Evolutionary conservation across 495 filamentous ascomycete species (phyloP).

Genomic region (Talaromyces proteolyticus): DNA sequence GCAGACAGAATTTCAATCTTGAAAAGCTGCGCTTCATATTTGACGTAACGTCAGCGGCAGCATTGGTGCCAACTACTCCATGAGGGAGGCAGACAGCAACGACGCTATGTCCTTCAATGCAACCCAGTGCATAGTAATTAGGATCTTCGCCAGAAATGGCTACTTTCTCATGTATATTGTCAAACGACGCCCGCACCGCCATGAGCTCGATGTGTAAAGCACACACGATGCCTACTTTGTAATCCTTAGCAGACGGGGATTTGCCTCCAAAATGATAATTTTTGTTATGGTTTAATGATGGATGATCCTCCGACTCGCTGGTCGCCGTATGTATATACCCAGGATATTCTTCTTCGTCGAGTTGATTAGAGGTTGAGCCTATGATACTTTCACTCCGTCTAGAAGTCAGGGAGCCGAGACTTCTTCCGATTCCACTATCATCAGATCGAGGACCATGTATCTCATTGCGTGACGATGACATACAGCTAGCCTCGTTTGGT

Average conservation of each 20-base stretch:
- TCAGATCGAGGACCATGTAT: background rate
- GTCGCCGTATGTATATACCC: background rate
- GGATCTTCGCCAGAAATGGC: constrained; percentile 10
- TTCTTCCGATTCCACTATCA: background rate
- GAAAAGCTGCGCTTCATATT: constrained; percentile 29
- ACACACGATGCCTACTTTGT: constrained; percentile 5
- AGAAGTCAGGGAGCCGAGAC: background rate
- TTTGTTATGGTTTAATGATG: background rate
- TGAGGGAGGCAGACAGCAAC: constrained; percentile 15
- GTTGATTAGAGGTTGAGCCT: background rate
- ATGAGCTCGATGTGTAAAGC: constrained; percentile 16
- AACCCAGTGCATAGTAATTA: constrained; percentile 28
- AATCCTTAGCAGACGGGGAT: constrained; percentile 12
- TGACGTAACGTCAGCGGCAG: constrained; percentile 19
- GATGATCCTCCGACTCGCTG: background rate
- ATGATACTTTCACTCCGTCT: background rate
- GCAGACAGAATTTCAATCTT: constrained; percentile 28
- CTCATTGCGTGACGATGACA: background rate
- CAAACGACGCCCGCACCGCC: constrained; percentile 27
- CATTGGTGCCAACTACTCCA: background rate
- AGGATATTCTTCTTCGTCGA: background rate
- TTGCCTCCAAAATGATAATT: background rate
- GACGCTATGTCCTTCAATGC: constrained; percentile 28
- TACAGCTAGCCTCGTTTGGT: background rate
- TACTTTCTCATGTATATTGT: constrained; percentile 15